Evolutionary conservation across 2,329 filamentous ascomycete genomes (phyloP).

Genomic region (Penicillium janthinellum): DNA sequence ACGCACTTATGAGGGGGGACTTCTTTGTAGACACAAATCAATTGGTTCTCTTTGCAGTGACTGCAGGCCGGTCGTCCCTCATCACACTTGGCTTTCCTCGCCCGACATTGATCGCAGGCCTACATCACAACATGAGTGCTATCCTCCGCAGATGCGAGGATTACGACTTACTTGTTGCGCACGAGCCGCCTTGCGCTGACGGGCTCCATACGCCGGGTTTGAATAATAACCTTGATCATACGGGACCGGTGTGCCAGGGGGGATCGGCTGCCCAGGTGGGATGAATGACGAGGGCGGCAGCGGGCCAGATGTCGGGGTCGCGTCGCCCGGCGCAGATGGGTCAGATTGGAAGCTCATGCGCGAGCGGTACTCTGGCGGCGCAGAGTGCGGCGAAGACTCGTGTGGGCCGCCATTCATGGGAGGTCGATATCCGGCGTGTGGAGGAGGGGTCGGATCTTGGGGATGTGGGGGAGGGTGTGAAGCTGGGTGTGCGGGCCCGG

Average conservation of each 20-base stretch:
- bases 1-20: slow-evolving; percentile 86
- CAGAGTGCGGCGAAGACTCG: slow-evolving; percentile 35
- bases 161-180: slow-evolving; percentile 41
- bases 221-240: slow-evolving; percentile 38
- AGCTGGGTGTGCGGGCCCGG: slow-evolving; percentile 28
- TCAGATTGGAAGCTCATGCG: slow-evolving; percentile 38
- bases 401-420: slow-evolving; percentile 39
- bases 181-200: slow-evolving; percentile 43
- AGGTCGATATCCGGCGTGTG: slow-evolving; percentile 32
- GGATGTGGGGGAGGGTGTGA: slow-evolving; percentile 21
- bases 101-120: slow-evolving; percentile 88
- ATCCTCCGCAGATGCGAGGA: neutral
- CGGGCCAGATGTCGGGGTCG: slow-evolving; percentile 32
- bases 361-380: slow-evolving; percentile 36
- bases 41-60: slow-evolving; percentile 81
- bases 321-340: slow-evolving; percentile 33
- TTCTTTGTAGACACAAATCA: slow-evolving; percentile 85
- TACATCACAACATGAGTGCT: slow-evolving; percentile 40
- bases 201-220: slow-evolving; percentile 34
- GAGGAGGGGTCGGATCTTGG: slow-evolving; percentile 27
- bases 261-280: slow-evolving; percentile 28
- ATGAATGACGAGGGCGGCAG: slow-evolving; percentile 33
- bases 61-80: slow-evolving; percentile 81
- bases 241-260: slow-evolving; percentile 31
- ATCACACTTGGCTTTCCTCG: slow-evolving; percentile 88